These are phyloP conservation scores for Pouteria glomerata DNA, from an alignment of 148 eudicot species.

Conservation along the genomic window DNA sequence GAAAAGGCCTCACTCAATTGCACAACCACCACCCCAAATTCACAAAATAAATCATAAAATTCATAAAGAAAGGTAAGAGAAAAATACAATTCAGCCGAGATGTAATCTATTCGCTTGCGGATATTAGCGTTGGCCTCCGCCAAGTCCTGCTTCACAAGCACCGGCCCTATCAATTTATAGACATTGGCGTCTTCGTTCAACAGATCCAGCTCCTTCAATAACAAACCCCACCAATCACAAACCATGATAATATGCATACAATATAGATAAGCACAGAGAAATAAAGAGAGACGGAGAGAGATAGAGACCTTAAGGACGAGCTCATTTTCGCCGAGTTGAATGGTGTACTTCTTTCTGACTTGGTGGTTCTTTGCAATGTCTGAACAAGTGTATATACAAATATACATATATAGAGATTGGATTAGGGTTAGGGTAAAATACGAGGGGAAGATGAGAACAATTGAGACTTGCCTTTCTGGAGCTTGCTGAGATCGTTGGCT, in stretches of 20 bases:
- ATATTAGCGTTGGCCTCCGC: conserved; percentile 98
- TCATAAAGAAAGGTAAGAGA: not conserved
- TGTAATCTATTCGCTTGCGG: conserved; percentile 87
- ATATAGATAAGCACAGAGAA: not conserved
- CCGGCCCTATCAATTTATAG: conserved; percentile 96
- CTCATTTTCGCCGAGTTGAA: conserved; percentile 97
- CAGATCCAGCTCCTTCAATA: conserved; percentile 83
- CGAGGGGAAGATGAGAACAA: not conserved
- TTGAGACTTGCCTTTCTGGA: conserved; percentile 13
- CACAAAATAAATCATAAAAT: not conserved
- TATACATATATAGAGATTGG: not conserved
- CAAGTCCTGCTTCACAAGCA: conserved; percentile 95
- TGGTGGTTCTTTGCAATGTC: conserved; percentile 94
- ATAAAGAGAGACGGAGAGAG: not conserved
- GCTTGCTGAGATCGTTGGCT: conserved; percentile 15
- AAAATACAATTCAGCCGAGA: conserved; percentile 91
- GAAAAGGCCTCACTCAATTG: no score
- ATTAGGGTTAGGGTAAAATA: conserved; percentile 10
- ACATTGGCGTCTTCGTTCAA: conserved; percentile 93
- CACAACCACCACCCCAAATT: no score
- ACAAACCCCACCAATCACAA: conserved; percentile 17
- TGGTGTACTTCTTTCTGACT: conserved; percentile 88
- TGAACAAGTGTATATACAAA: conserved; percentile 9
- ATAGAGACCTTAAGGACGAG: conserved; percentile 80
- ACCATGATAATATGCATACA: not conserved